These are phyloP conservation scores for Fusarium burgessii DNA, from an alignment of 2,329 filamentous ascomycete genomes.

Conservation along the genomic window DNA sequence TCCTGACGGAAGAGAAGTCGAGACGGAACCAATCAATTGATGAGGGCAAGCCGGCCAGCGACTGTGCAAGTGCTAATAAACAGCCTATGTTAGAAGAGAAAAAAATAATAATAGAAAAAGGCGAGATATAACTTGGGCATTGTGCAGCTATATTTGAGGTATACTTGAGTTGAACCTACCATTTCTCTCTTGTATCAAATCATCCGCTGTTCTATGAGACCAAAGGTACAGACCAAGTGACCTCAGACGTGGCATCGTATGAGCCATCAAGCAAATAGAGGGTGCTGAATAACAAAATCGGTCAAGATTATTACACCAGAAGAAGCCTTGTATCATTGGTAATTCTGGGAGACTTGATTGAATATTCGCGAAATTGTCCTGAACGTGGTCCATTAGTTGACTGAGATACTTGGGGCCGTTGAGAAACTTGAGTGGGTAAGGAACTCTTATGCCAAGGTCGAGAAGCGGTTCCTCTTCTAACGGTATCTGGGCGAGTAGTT, in stretches of 20 bases:
- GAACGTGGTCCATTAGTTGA: neutral
- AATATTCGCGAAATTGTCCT: neutral
- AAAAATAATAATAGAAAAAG: too few species aligned
- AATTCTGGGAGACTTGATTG: neutral
- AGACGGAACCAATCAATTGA: neutral
- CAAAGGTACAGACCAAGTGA: neutral
- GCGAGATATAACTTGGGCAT: too few species aligned
- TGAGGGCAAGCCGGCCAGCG: neutral
- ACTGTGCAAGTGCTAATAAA: neutral
- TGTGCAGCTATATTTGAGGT: too few species aligned
- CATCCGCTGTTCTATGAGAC: neutral
- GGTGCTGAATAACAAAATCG: neutral
- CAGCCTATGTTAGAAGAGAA: neutral
- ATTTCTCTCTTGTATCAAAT: neutral
- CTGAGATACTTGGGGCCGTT: neutral
- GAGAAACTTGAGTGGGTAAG: neutral
- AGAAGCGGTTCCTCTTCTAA: neutral
- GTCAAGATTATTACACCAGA: fast-evolving
- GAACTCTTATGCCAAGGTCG: neutral
- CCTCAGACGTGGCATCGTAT: conserved; percentile 9
- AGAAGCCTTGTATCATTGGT: neutral
- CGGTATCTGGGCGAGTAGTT: neutral
- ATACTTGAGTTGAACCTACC: neutral
- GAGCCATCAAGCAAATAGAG: neutral
- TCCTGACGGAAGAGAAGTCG: neutral